Evolutionary conservation across 2,329 filamentous ascomycete species (phyloP).

Genomic region (Paecilomyces variotii): DNA sequence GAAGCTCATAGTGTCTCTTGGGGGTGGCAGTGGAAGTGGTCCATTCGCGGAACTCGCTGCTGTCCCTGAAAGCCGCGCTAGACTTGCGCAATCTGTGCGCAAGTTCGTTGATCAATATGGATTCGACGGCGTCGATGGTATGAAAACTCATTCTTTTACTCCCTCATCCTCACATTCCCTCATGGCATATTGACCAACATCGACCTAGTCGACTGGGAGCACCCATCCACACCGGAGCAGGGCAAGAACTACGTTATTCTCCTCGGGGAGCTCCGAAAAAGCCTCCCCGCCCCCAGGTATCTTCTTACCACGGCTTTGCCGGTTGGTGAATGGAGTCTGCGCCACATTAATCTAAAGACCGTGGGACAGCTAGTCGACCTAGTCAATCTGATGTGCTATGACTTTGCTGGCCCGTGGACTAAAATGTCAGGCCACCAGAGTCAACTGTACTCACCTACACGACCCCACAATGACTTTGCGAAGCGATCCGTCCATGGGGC

Average conservation of each 20-base stretch:
- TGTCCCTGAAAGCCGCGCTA: background rate
- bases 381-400: background rate
- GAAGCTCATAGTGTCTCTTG: background rate
- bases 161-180: background rate
- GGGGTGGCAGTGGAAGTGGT: background rate
- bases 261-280: background rate
- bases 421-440: background rate
- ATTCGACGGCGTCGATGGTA: background rate
- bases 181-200: background rate
- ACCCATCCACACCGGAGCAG: background rate
- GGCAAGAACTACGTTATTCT: background rate
- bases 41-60: background rate
- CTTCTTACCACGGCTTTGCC: background rate
- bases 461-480: background rate
- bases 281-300: background rate
- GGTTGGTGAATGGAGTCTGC: background rate
- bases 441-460: background rate
- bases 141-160: background rate
- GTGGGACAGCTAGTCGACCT: background rate
- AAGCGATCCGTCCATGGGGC: background rate
- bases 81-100: background rate
- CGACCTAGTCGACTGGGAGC: background rate
- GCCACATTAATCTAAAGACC: background rate
- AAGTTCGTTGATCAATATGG: background rate
- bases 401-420: background rate